Evolutionary conservation across 129 eudicot genomes (phyloP), one percentile per base, ranked within the genome.

Genomic region (Centella asiatica): DNA sequence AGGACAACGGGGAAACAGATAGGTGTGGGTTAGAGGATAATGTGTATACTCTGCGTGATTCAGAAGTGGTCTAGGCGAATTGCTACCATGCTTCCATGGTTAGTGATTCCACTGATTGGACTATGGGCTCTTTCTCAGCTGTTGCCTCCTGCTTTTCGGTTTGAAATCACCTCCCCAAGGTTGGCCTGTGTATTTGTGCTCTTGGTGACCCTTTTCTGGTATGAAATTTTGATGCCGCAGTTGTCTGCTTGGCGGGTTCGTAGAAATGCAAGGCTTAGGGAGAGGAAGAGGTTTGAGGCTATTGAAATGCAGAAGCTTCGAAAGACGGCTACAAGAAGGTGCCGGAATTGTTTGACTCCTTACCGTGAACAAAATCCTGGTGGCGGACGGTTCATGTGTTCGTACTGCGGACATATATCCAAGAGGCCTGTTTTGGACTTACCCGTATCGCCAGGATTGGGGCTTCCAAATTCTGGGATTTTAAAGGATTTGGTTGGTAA

Each of bases 81-180:
- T 75, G 97, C 95, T 72, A 90, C 97, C 72, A 90, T 90, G 97
- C 75, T 86, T 48, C 97, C 97, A 18, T 90, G 97, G 97, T 67
- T 86, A 68, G 97, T 90, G 39, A 81, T 90, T 72, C 97, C 97
- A 53, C 82, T 90, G 23, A 90, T 90, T 68, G 95, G 77, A 66
- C 76, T 90, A 25, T 90, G 97, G 97, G 74, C 86, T 39, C 49
- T 90, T 50, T 90, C 97, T 0, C 97, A 90, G 76, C 82, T 90
- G 40, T 72, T 90, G 49, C 97, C 97, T 0, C 95, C 95, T 7
- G 94, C 95, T 0, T 86, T 86, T 54, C 79, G 95, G 14, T 90
- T 86, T 26, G 97, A 90, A 50, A 84, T 90, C 59, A 90, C 97
- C 0, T 90, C 97, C 0, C 90, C 90, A 0, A 75, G 97, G 70